Conservation (phyloP, 1,284 basidiomycete species). For the Flammula alnicola region DNA sequence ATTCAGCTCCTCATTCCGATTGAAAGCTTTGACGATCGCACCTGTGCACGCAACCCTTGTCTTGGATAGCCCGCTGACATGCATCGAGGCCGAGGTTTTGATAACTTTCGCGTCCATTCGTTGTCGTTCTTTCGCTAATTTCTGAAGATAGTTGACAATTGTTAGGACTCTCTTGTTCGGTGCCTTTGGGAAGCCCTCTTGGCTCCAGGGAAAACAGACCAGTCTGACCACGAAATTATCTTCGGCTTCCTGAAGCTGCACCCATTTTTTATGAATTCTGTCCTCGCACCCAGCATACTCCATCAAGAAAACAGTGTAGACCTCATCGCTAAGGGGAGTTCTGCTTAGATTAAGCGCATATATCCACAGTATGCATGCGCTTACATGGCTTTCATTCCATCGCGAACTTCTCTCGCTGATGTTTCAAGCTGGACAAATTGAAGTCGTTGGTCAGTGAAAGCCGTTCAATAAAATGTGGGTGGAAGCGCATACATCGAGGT, state of each 20-base stretch:
- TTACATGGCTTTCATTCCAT: conserved; percentile 20
- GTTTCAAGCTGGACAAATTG: conserved; percentile 1
- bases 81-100: conserved; percentile 1
- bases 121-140: conserved; percentile 11
- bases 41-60: conserved; percentile 19
- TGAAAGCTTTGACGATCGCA: conserved; percentile 1
- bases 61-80: conserved; percentile 20
- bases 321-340: conserved; percentile 13
- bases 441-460: too few relatives aligned
- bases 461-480: background rate
- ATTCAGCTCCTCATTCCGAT: background rate
- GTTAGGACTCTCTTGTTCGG: background rate
- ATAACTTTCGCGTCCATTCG: conserved; percentile 14
- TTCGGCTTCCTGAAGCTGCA: conserved; percentile 17
- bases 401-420: conserved; percentile 11
- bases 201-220: background rate
- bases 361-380: conserved; percentile 2
- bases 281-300: conserved; percentile 26
- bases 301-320: conserved; percentile 17
- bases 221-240: conserved; percentile 18
- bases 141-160: background rate
- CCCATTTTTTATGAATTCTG: conserved; percentile 22
- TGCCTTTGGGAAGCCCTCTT: background rate
- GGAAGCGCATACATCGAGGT: background rate
- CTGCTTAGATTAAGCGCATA: conserved; percentile 7